Base-by-base conservation (phyloP, 805 yeast species). In the Barnettozyma sp. region DNA sequence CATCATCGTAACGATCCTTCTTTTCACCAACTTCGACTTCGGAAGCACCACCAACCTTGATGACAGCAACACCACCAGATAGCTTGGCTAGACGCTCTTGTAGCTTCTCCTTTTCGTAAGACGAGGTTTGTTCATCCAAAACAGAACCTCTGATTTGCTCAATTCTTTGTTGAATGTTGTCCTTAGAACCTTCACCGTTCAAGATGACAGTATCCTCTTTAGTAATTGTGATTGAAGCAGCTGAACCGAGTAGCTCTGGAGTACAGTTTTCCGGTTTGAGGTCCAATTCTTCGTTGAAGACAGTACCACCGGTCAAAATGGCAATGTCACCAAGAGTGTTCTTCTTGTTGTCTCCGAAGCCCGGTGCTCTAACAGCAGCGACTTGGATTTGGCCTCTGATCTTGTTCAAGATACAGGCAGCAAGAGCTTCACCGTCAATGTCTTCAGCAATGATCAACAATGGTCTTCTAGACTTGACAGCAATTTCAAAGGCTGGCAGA, bases 1-100 rank as follows among this genome's bases (percentile, higher is more conserved):
- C 98, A 70, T 90, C 98, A 55, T 92, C 97, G 59, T 87, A 92
- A 70, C 98, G 85, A 65, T 90, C 98, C 74, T 92, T 92, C 95
- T 92, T 92, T 75, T 90, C 98, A 58, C 97, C 94, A 52, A 90
- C 98, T 70, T 90, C 98, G 52, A 90, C 87, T 70, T 92, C 97
- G 20, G 95, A 85, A 36, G 97, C 66, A 52, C 98, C 98, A 63
- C 98, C 98, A 42, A 92, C 97, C 73, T 83, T 85, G 56, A 90
- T 73, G 50, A 92, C 97, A 44, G 98, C 98, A 60, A 92, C 97
- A 78, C 97, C 98, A 42, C 98, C 98, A 36, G 95, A 82, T 48
- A 90, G 76, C 71, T 92, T 90, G 58, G 98, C 97, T 54, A 90
- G 73, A 70, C 98, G 83, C 73, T 92, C 97, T 70, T 87, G 96